A percentile compares a stretch with the other conserved stretches of the same genome.
Conservation (phyloP, 108 stramenopile genomes). For the Asterionellopsis glacialis region DNA sequence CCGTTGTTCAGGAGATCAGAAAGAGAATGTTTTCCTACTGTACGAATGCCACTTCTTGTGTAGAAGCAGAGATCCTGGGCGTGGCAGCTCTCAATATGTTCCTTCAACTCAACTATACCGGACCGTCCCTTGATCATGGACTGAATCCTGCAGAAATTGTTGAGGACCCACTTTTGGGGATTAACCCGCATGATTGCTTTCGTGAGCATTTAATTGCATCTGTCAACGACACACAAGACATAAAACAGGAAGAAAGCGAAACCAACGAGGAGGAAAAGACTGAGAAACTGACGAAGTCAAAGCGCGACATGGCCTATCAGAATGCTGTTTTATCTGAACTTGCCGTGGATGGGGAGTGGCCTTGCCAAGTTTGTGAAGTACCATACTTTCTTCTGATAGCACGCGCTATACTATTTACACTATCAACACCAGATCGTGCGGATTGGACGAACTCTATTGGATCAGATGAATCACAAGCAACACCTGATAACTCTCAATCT, state of each 20-base stretch:
- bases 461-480: neutral
- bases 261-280: conserved; percentile 4
- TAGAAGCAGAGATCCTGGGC: conserved; percentile 58
- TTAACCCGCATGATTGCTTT: conserved; percentile 71
- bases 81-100: conserved; percentile 81
- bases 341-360: conserved; percentile 69
- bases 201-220: conserved; percentile 6
- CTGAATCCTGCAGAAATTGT: conserved; percentile 21
- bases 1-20: conserved; percentile 35
- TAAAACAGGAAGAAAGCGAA: conserved; percentile 4
- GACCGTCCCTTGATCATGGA: conserved; percentile 49
- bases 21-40: conserved; percentile 22
- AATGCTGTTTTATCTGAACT: conserved; percentile 67
- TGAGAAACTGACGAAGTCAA: neutral
- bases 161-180: conserved; percentile 28
- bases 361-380: conserved; percentile 53
- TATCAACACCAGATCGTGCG: conserved; percentile 38
- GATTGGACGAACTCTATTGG: conserved; percentile 7
- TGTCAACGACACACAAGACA: conserved; percentile 13
- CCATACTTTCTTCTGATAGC: conserved; percentile 73
- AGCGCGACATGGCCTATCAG: conserved; percentile 31
- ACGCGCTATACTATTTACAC: conserved; percentile 52
- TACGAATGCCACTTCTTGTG: conserved; percentile 23
- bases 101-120: conserved; percentile 82
- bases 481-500: neutral